Evolutionary conservation across 495 filamentous ascomycete species (phyloP), one percentile per base, ranked within the genome.

Genomic region (Achaetomiella virescens): DNA sequence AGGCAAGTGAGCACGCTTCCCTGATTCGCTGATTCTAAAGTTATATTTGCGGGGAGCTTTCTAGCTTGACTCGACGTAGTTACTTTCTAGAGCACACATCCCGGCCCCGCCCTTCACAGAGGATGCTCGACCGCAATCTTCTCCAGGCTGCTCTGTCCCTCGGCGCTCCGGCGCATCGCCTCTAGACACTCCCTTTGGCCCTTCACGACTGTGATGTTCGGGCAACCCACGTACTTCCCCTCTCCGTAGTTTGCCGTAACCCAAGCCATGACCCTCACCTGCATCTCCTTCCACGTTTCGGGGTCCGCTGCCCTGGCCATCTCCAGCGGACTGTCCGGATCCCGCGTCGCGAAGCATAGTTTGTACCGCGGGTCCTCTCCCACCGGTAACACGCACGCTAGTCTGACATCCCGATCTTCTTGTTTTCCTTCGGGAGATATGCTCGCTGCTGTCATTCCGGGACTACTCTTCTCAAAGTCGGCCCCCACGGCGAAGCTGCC

Each of bases 111-210:
- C n/a, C 27, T 9, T 41, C 38, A 21, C 27, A 61, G 29, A 6
- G 59, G 54, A 54, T 61, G 59, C 35, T 57, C 14, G 18, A 61
- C 37, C n/a, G 53, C 33, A 25, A 61, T 49, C 49, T 57, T 61
- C 43, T 57, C 29, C 6, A 46, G 27, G 22, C 54, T 48, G 14
- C 47, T 20, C 49, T 43, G 57, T 14, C 54, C 54, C 18, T 40
- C 44, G 9, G 46, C 48, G 2, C 20, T 36, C 21, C 35, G 22
- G n/a, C 17, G 6, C 21, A 61, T 44, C 5, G 54, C 59, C n/a
- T 10, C 15, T 5, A 54, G 37, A 8, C 43, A 49, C 5, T 51
- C 59, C 35, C 45, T 49, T 1, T 42, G 44, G 0, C 27, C 22
- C 9, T 33, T 35, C 24, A 61, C 54, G 6, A 61, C 43, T 29